phyloP scores from a whole-genome alignment of 768 basidiomycete genomes.

The Sarcodon aspratus region DNA sequence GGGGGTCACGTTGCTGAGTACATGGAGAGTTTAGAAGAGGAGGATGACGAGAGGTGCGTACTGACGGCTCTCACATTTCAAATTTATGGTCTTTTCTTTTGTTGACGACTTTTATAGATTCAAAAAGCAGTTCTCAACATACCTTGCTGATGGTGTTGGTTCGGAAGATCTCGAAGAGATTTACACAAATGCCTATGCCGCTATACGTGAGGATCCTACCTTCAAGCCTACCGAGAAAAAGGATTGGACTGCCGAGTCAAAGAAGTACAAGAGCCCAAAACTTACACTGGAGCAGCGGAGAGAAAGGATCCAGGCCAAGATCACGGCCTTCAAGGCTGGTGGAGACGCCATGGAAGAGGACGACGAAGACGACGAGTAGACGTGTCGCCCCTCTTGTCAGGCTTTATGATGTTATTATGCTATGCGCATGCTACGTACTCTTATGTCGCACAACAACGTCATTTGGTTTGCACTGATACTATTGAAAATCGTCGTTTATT shows the following conservation, averaged over 20 bases:
- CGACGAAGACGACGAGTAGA: slow-evolving; percentile 55
- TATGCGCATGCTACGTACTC: background rate
- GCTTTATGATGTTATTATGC: background rate
- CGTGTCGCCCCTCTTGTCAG: slow-evolving; percentile 1
- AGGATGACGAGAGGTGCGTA: slow-evolving; percentile 88
- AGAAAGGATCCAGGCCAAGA: slow-evolving; percentile 76
- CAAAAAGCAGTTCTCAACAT: slow-evolving; percentile 94
- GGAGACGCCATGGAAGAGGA: slow-evolving; percentile 30
- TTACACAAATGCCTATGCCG: slow-evolving; percentile 84
- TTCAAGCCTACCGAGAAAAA: slow-evolving; percentile 88
- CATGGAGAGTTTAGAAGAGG: slow-evolving; percentile 99
- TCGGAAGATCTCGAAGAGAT: slow-evolving; percentile 98
- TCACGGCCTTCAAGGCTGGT: slow-evolving; percentile 77
- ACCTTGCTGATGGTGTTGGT: slow-evolving; percentile 91
- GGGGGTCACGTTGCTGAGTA: slow-evolving; percentile 98
- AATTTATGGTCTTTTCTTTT: background rate
- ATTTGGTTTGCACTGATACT: too few species aligned
- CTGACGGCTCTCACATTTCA: background rate
- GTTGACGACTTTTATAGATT: slow-evolving; percentile 38
- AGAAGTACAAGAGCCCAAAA: slow-evolving; percentile 57
- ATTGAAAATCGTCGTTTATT: too few species aligned
- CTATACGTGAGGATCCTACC: slow-evolving; percentile 88
- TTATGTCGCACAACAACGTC: background rate
- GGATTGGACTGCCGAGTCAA: slow-evolving; percentile 84
- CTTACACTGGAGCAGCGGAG: slow-evolving; percentile 72